These are phyloP conservation scores for Hericium erinaceus DNA, from an alignment of 768 basidiomycete genomes.

Conservation along the genomic window DNA sequence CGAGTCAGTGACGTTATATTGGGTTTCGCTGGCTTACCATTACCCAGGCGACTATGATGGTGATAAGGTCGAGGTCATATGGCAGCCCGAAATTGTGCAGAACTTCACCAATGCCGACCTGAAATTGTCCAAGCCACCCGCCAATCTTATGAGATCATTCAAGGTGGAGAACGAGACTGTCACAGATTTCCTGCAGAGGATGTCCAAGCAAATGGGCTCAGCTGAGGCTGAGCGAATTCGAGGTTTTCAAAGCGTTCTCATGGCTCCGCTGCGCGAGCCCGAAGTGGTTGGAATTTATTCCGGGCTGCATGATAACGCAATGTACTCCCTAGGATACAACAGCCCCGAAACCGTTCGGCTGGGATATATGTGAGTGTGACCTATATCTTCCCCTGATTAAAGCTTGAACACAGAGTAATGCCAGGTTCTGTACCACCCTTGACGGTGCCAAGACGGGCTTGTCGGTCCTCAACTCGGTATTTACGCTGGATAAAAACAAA, in stretches of 20 bases:
- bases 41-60: constrained; percentile 62
- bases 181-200: background rate
- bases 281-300: constrained; percentile 44
- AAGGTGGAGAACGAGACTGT: constrained; percentile 35
- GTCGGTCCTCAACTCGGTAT: constrained; percentile 26
- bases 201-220: background rate
- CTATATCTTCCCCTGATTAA: background rate
- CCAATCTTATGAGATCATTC: constrained; percentile 32
- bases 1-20: constrained; percentile 16
- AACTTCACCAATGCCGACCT: constrained; percentile 45
- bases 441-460: constrained; percentile 57
- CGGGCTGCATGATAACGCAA: constrained; percentile 44
- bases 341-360: constrained; percentile 40
- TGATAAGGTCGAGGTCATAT: constrained; percentile 49
- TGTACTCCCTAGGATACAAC: constrained; percentile 43
- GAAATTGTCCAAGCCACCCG: constrained; percentile 41
- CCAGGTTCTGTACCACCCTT: constrained; percentile 42
- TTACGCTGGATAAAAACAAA: constrained; percentile 11
- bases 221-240: constrained; percentile 20
- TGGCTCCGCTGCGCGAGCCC: constrained; percentile 38
- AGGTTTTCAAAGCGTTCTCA: constrained; percentile 39
- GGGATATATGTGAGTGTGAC: constrained; percentile 40
- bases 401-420: too few species aligned
- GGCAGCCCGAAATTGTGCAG: constrained; percentile 46
- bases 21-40: background rate